A percentile compares a stretch with the other conserved stretches of the same genome.
Conservation (phyloP, 2,329 filamentous ascomycete genomes). For the Dryadomyces quercivorus region DNA sequence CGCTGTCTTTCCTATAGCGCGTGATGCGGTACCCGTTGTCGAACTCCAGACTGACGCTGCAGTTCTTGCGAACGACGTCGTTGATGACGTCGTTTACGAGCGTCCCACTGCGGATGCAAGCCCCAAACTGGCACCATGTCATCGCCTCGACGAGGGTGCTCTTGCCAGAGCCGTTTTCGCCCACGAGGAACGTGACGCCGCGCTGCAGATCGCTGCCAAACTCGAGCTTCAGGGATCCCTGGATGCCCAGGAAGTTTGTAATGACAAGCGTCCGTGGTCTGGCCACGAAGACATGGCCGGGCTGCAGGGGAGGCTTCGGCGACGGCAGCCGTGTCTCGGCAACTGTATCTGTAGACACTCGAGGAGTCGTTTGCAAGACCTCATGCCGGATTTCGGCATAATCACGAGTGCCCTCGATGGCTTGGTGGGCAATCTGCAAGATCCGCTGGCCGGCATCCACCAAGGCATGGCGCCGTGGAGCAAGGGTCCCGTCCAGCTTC, state of each 20-base stretch:
- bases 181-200: slow-evolving; percentile 19
- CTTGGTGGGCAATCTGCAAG: background rate
- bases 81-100: slow-evolving; percentile 20
- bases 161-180: slow-evolving; percentile 20
- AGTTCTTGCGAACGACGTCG: slow-evolving; percentile 17
- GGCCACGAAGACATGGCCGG: slow-evolving; percentile 15
- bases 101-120: slow-evolving; percentile 18
- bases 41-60: slow-evolving; percentile 18
- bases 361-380: background rate
- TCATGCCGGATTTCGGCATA: background rate
- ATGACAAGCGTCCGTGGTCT: slow-evolving; percentile 16
- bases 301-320: background rate
- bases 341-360: background rate
- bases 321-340: background rate
- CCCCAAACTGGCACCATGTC: slow-evolving; percentile 22
- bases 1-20: slow-evolving; percentile 17
- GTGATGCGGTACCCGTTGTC: slow-evolving; percentile 20
- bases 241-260: slow-evolving; percentile 21
- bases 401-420: background rate
- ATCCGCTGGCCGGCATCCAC: background rate
- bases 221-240: slow-evolving; percentile 16
- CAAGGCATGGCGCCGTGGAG: background rate
- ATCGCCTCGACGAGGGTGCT: slow-evolving; percentile 22
- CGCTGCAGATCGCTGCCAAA: slow-evolving; percentile 15
- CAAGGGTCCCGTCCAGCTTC: background rate